Evolutionary conservation across 208 protist genomes (phyloP).

Genomic region (Wallacemonas sp.): DNA sequence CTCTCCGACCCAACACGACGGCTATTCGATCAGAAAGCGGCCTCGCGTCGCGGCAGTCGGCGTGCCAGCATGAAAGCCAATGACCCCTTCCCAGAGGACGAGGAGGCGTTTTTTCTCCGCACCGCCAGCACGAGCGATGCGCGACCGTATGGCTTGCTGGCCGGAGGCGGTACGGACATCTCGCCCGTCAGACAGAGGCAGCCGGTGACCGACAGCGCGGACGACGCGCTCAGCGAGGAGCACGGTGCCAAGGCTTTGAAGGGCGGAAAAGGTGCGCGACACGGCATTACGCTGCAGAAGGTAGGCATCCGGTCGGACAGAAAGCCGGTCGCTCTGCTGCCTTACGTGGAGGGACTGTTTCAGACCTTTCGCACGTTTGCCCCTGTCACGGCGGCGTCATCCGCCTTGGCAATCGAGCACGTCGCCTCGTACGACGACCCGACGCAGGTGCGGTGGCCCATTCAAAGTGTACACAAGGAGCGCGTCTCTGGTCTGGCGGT

Average conservation of each 20-base stretch:
- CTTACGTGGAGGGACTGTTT: conserved; percentile 4
- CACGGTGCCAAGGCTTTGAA: neutral
- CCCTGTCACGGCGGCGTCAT: neutral
- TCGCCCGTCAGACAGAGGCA: conserved; percentile 21
- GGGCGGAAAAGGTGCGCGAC: neutral
- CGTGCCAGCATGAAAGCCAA: neutral
- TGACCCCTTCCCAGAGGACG: conserved; percentile 11
- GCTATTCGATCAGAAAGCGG: neutral
- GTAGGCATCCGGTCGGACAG: neutral
- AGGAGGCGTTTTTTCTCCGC: conserved; percentile 16
- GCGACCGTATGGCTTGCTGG: conserved; percentile 14
- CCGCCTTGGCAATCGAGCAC: conserved; percentile 1
- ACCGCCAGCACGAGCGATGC: conserved; percentile 6
- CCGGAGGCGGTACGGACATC: conserved; percentile 21
- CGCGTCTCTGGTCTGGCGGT: conserved; percentile 47
- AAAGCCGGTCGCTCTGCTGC: conserved; percentile 2
- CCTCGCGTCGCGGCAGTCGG: conserved; percentile 1
- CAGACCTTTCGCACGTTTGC: conserved; percentile 4
- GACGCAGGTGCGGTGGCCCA: conserved; percentile 45
- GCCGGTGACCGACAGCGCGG: neutral
- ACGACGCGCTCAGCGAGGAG: neutral
- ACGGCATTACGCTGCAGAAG: conserved; percentile 1
- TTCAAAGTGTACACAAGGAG: conserved; percentile 50
- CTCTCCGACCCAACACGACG: conserved; percentile 10
- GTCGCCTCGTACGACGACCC: conserved; percentile 20